Conservation (phyloP, 345 rosid species). For the Sisymbrium irio region DNA sequence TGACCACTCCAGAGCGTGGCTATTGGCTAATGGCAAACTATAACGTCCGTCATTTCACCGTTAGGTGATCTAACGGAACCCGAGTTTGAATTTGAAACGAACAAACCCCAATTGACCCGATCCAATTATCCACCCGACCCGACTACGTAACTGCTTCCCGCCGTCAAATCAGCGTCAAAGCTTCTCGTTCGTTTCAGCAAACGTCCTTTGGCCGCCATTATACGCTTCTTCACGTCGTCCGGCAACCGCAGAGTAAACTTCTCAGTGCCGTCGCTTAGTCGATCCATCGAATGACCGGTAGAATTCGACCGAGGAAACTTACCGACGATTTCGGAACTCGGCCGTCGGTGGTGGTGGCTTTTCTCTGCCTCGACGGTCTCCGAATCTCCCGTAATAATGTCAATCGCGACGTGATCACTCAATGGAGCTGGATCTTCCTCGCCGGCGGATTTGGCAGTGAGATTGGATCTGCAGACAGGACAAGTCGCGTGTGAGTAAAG, state of each 20-base stretch:
- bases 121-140: slow-evolving; percentile 15
- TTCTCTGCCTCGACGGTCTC: background rate
- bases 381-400: slow-evolving; percentile 16
- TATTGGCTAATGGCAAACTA: no score
- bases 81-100: no score
- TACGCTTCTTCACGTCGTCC: slow-evolving; percentile 41
- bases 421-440: slow-evolving; percentile 2
- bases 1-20: no score
- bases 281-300: slow-evolving; percentile 53
- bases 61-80: no score
- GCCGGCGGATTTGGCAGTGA: slow-evolving; percentile 29
- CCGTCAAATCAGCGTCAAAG: slow-evolving; percentile 30
- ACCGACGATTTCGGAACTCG: slow-evolving; percentile 18
- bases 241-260: slow-evolving; percentile 52
- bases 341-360: background rate
- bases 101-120: slow-evolving; percentile 16
- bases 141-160: slow-evolving; percentile 17
- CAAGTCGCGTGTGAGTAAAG: slow-evolving; percentile 50
- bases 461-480: slow-evolving; percentile 58
- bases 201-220: slow-evolving; percentile 30
- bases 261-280: slow-evolving; percentile 30
- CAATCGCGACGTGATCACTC: slow-evolving; percentile 32
- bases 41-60: no score
- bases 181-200: slow-evolving; percentile 46
- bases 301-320: slow-evolving; percentile 53